Base-by-base conservation (phyloP, 148 eudicot species). In the Simmondsia chinensis region DNA sequence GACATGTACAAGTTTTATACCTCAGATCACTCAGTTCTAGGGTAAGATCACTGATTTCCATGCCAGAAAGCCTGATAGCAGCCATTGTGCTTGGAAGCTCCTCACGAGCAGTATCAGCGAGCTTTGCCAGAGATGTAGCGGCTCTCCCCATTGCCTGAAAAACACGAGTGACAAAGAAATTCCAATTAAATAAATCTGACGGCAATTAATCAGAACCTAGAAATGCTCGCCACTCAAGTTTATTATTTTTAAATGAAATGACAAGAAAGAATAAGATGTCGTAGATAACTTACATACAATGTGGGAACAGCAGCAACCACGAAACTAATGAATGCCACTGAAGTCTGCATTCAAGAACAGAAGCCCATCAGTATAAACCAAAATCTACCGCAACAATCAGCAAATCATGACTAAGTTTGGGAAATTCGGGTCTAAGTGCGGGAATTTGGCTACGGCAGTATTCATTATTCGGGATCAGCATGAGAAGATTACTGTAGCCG, bases 21-120 rank as follows among this genome's bases (percentile, higher is more conserved):
- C 94, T 83, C 26, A 88, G 65, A 50, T 83, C 96, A 69, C 75
- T 80, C 28, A 83, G 54, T 64, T 83, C 96, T 33, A 83, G 63
- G 9, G 94, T 88, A 57, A 88, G 94, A 64, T 88, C 94, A 66
- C 94, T 83, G 55, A 88, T 71, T 73, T 88, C 96, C 83, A 88
- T 83, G 65, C 94, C 78, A 19, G 96, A 80, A 21, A 83, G 76
- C 63, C 89, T 71, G 52, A 83, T 52, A 43, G 96, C 94, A 69
- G 94, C 83, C 87, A 88, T 80, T 48, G 96, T 88, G 51, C 83
- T 69, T 15, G 96, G 96, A 36, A 83, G 76, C 71, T 83, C 96
- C 65, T 83, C 89, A 12, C 79, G 66, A 39, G 91, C 83, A 52
- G 83, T 62, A 56, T 88, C 96, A 27, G 91, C 86, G 60, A 88